A percentile compares a stretch with the other conserved stretches of the same genome.
phyloP scores from a whole-genome alignment of 148 eudicot genomes.

The Hydrangea macrophylla region DNA sequence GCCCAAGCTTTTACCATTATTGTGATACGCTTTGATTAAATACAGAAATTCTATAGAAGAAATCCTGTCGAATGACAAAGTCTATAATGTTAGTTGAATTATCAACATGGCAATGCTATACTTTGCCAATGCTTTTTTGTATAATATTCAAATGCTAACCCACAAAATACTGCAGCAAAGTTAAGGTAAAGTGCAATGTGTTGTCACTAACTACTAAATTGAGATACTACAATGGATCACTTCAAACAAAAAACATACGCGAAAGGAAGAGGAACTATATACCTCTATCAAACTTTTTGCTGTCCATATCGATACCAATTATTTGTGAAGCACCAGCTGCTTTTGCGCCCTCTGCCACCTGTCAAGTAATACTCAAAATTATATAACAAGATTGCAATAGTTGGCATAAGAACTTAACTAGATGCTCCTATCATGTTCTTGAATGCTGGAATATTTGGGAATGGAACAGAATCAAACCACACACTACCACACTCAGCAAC shows the following conservation, averaged over 20 bases:
- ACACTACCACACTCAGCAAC: too few relatives aligned
- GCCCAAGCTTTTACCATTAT: too few relatives aligned
- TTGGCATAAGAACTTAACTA: neutral
- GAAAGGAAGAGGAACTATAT: conserved; percentile 4
- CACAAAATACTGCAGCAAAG: neutral
- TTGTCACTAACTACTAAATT: neutral
- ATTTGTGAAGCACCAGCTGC: conserved; percentile 84
- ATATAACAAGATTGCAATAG: neutral
- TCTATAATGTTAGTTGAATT: too few relatives aligned
- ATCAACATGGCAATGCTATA: too few relatives aligned
- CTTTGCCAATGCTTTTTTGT: too few relatives aligned
- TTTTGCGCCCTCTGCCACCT: conserved; percentile 98
- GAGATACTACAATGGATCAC: neutral
- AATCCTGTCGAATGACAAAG: too few relatives aligned
- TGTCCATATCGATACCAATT: conserved; percentile 92
- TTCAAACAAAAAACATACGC: neutral
- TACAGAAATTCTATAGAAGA: too few relatives aligned
- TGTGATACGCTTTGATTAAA: neutral
- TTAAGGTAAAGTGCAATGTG: too few relatives aligned
- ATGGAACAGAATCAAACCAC: too few relatives aligned
- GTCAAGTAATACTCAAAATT: conserved; percentile 12
- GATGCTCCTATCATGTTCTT: neutral
- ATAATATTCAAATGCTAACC: neutral
- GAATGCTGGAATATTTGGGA: too few relatives aligned
- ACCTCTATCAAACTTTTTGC: conserved; percentile 81